These are phyloP conservation scores for Murraya koenigii DNA, from an alignment of 345 rosid genomes.

Conservation along the genomic window DNA sequence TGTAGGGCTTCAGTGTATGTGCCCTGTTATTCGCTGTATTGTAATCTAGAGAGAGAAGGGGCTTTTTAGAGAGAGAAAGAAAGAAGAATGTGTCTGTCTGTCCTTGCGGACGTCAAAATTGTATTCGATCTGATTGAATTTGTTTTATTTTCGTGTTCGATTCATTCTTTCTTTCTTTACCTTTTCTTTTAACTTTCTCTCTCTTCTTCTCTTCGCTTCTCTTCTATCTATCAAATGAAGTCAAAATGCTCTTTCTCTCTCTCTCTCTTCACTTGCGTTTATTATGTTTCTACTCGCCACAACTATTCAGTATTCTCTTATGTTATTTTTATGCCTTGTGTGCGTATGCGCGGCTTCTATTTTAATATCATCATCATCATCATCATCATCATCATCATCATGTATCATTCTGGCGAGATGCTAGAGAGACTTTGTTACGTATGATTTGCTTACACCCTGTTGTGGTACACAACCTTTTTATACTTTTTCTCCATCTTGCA, in stretches of 20 bases:
- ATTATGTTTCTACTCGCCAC: not conserved
- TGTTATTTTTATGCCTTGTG: not conserved
- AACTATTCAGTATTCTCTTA: not conserved
- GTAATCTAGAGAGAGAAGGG: conserved; percentile 40
- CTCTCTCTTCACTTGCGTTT: not conserved
- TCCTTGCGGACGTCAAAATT: conserved; percentile 97
- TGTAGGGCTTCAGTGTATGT: conserved; percentile 30
- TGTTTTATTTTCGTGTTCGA: conserved; percentile 6
- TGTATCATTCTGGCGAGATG: not conserved
- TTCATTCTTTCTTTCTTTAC: conserved; percentile 23
- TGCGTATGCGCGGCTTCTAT: not conserved
- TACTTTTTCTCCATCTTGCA: too few species aligned
- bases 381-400: not conserved
- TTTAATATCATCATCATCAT: too few species aligned
- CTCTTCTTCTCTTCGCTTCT: conserved; percentile 16
- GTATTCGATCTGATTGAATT: conserved; percentile 71
- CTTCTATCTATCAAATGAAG: conserved; percentile 36
- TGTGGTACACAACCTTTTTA: not conserved
- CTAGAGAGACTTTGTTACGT: not conserved
- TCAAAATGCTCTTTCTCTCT: conserved; percentile 36
- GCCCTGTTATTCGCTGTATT: conserved; percentile 62
- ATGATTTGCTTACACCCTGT: not conserved
- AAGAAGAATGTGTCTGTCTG: conserved; percentile 28
- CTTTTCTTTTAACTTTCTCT: conserved; percentile 12
- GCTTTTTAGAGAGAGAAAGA: conserved; percentile 16